phyloP scores from a whole-genome alignment of 208 protist genomes.

The Wallacemonas rigidus region DNA sequence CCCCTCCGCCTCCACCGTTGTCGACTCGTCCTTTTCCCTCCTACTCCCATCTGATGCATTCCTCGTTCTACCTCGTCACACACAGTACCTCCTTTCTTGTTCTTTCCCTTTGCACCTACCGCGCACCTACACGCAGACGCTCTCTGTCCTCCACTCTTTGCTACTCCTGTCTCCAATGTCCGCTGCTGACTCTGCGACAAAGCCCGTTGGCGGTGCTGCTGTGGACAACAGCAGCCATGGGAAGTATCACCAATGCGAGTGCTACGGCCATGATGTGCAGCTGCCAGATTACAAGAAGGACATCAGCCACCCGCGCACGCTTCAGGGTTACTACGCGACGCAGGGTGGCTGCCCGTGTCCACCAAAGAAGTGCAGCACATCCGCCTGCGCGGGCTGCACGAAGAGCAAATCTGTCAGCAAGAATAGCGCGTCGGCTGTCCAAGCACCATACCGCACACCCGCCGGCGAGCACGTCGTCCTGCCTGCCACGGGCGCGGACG shows the following conservation, averaged over 20 bases:
- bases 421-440: constrained; percentile 6
- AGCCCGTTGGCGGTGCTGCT: not conserved
- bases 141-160: too few species aligned
- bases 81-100: too few species aligned
- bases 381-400: constrained; percentile 17
- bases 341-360: constrained; percentile 62
- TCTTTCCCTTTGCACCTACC: too few species aligned
- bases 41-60: too few species aligned
- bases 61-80: too few species aligned
- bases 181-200: not conserved
- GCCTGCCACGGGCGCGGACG: constrained; percentile 12
- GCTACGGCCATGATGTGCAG: constrained; percentile 54
- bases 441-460: constrained; percentile 36
- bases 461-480: constrained; percentile 47
- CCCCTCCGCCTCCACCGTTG: too few species aligned
- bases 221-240: constrained; percentile 11
- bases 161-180: not conserved
- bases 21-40: too few species aligned
- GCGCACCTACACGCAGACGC: too few species aligned
- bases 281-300: constrained; percentile 72
- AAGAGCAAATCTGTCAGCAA: constrained; percentile 22
- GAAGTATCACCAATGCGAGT: constrained; percentile 61
- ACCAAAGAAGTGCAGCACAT: constrained; percentile 17
- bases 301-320: constrained; percentile 56
- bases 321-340: constrained; percentile 70